phyloP scores from a whole-genome alignment of 2,329 filamentous ascomycete genomes.

The Didymella exigua region DNA sequence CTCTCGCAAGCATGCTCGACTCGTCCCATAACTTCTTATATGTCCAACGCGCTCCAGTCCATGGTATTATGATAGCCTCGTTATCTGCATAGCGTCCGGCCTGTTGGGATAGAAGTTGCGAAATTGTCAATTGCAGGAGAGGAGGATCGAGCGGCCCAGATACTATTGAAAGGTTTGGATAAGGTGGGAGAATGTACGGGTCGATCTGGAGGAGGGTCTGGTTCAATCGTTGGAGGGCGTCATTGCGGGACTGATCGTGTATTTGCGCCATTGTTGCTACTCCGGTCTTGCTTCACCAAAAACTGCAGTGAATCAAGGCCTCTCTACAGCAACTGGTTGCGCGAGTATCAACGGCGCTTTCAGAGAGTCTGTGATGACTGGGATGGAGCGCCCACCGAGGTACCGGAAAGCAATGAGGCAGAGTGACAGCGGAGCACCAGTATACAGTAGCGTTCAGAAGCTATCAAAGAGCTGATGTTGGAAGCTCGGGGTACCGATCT shows the following conservation, averaged over 20 bases:
- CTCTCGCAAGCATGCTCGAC: constrained; percentile 48
- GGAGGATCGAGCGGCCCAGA: constrained; percentile 72
- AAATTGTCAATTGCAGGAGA: constrained; percentile 72
- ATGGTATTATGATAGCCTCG: constrained; percentile 75
- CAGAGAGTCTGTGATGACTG: constrained; percentile 13
- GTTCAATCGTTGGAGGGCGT: constrained; percentile 43
- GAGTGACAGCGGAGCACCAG: constrained; percentile 24
- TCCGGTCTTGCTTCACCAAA: not conserved
- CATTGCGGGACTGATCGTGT: constrained; percentile 34
- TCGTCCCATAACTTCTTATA: constrained; percentile 55
- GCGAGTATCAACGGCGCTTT: not conserved
- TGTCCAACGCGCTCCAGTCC: constrained; percentile 76
- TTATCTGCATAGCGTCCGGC: constrained; percentile 67
- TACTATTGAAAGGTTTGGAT: constrained; percentile 62
- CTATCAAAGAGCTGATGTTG: constrained; percentile 21
- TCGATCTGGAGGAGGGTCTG: constrained; percentile 48
- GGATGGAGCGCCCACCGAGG: constrained; percentile 19
- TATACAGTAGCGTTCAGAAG: constrained; percentile 29
- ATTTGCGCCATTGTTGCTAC: constrained; percentile 32
- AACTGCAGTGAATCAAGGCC: not conserved
- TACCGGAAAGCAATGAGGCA: constrained; percentile 19
- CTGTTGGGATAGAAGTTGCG: constrained; percentile 74
- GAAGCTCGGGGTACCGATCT: constrained; percentile 13
- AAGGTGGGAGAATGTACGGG: constrained; percentile 46
- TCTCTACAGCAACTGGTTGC: not conserved